A percentile compares a stretch with the other conserved stretches of the same genome.
Evolutionary conservation across 495 filamentous ascomycete genomes (phyloP).

Genomic region (Hyaloscypha variabilis): DNA sequence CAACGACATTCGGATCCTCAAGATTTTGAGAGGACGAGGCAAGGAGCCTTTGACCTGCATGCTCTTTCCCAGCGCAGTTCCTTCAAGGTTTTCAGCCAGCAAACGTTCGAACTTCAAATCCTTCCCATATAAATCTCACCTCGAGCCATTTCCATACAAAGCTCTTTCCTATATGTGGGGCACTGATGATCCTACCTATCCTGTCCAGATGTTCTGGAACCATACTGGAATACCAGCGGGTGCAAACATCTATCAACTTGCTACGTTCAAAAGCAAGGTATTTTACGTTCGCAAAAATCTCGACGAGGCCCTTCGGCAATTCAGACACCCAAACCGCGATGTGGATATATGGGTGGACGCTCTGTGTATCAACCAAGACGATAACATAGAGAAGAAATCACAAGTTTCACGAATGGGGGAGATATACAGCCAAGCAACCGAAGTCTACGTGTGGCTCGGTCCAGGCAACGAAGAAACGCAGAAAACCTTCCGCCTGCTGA

Average conservation of each 20-base stretch:
- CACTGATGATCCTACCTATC: not conserved
- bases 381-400: no score
- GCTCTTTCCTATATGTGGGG: conserved; percentile 4
- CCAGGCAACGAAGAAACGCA: not conserved
- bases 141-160: not conserved
- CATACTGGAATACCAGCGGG: not conserved
- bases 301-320: not conserved
- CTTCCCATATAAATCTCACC: not conserved
- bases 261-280: not conserved
- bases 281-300: no score
- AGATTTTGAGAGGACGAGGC: not conserved
- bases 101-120: not conserved
- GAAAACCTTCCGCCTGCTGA: conserved; percentile 17
- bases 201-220: not conserved
- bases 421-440: conserved; percentile 39
- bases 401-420: no score
- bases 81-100: not conserved
- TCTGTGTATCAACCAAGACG: no score
- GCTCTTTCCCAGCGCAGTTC: not conserved
- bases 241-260: not conserved
- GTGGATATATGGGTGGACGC: not conserved
- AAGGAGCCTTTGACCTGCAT: not conserved
- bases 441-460: conserved; percentile 20
- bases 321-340: not conserved
- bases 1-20: not conserved